These are phyloP conservation scores for Harringtonia lauricola DNA, from an alignment of 2,329 filamentous ascomycete species.

Conservation along the genomic window DNA sequence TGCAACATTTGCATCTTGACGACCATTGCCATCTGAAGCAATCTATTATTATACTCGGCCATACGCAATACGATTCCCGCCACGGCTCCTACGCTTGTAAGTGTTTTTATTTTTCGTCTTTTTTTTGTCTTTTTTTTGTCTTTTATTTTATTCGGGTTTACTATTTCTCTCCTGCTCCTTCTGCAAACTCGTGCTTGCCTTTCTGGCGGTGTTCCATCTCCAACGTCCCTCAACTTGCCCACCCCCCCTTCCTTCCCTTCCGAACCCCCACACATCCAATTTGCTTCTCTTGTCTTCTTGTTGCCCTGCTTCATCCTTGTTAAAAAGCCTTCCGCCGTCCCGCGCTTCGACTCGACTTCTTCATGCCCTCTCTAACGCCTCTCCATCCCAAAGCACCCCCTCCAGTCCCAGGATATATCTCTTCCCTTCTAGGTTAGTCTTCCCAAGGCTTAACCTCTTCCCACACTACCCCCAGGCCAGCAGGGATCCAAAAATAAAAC, in stretches of 20 bases:
- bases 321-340: slow-evolving; percentile 3
- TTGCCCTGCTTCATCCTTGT: background rate
- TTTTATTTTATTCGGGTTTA: background rate
- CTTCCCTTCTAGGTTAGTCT: no score
- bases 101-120: background rate
- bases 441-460: no score
- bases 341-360: background rate
- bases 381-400: no score
- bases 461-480: no score
- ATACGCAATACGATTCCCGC: no score
- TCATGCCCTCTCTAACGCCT: background rate
- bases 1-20: background rate
- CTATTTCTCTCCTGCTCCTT: background rate
- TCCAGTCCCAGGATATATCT: no score
- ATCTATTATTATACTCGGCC: background rate
- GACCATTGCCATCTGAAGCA: background rate
- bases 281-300: background rate
- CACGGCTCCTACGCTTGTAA: no score
- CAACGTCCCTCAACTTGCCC: background rate
- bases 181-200: background rate
- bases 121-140: background rate
- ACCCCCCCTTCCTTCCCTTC: background rate
- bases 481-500: no score
- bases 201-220: background rate
- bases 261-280: background rate